A percentile compares a stretch with the other conserved stretches of the same genome.
phyloP scores from a whole-genome alignment of 2,329 filamentous ascomycete genomes.

The Aspergillus sp. region DNA sequence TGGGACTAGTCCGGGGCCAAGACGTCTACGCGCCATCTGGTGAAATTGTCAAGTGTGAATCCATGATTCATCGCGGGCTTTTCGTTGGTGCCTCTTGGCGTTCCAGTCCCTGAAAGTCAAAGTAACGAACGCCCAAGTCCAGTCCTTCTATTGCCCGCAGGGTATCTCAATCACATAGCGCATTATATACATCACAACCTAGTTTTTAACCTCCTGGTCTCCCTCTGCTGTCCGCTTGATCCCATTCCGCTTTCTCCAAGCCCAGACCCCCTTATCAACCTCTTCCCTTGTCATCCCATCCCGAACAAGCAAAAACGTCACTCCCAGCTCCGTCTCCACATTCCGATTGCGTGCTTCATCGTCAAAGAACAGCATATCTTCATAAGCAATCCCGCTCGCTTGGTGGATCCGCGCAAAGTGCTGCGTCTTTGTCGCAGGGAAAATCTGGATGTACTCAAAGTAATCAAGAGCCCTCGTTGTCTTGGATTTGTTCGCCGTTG shows the following conservation, averaged over 20 bases:
- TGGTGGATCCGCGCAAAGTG: slow-evolving; percentile 77
- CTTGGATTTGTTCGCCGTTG: slow-evolving; percentile 41
- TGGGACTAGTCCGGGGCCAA: background rate
- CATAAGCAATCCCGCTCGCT: slow-evolving; percentile 68
- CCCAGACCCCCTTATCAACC: slow-evolving; percentile 73
- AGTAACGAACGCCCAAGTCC: background rate
- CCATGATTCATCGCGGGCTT: background rate
- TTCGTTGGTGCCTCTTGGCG: no score
- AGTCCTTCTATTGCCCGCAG: background rate
- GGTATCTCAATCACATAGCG: background rate
- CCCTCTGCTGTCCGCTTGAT: slow-evolving; percentile 31
- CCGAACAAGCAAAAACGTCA: slow-evolving; percentile 78
- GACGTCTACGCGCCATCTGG: background rate
- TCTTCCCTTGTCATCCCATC: slow-evolving; percentile 77
- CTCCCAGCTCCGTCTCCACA: slow-evolving; percentile 70
- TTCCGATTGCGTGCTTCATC: slow-evolving; percentile 86
- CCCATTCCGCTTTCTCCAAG: slow-evolving; percentile 75
- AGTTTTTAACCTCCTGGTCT: slow-evolving; percentile 7
- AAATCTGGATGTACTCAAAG: slow-evolving; percentile 62
- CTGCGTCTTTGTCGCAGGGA: slow-evolving; percentile 76
- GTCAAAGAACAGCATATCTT: slow-evolving; percentile 95
- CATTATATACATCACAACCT: background rate
- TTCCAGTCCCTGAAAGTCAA: no score
- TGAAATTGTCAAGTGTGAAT: background rate
- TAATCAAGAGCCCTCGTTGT: slow-evolving; percentile 52